Evolutionary conservation across 2,329 filamentous ascomycete genomes (phyloP).

Genomic region (Epichloe hybrida): DNA sequence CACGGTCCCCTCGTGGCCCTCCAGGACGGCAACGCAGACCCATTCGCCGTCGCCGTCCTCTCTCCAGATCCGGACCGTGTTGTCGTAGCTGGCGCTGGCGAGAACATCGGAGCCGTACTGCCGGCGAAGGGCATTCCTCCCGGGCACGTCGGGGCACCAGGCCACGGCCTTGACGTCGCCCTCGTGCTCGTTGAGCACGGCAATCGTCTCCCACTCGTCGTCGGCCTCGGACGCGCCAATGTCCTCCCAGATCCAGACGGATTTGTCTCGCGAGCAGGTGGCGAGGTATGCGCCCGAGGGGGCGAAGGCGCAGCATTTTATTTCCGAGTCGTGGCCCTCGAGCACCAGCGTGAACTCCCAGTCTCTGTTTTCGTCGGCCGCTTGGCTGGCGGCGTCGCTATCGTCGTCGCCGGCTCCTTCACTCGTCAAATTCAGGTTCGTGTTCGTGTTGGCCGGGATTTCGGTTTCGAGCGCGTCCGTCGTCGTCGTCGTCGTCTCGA

Average conservation of each 20-base stretch:
- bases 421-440: background rate
- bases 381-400: conserved; percentile 1
- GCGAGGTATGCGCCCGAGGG: conserved; percentile 69
- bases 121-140: conserved; percentile 29
- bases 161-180: conserved; percentile 89
- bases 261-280: conserved; percentile 85
- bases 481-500: conserved; percentile 12
- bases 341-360: conserved; percentile 89
- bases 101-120: conserved; percentile 55
- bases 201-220: conserved; percentile 94
- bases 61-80: conserved; percentile 76
- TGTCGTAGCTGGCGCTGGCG: conserved; percentile 86
- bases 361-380: conserved; percentile 48
- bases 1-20: conserved; percentile 73
- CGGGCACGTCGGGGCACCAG: conserved; percentile 66
- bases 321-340: conserved; percentile 89
- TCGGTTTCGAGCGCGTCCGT: conserved; percentile 30
- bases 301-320: conserved; percentile 69
- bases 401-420: conserved; percentile 4
- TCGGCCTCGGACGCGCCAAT: conserved; percentile 59
- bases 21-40: conserved; percentile 73
- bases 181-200: conserved; percentile 86
- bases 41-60: conserved; percentile 85
- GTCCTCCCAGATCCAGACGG: conserved; percentile 98
- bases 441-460: conserved; percentile 14